phyloP scores from a whole-genome alignment of 805 yeast genomes.

The Nakazawaea siamensis region DNA sequence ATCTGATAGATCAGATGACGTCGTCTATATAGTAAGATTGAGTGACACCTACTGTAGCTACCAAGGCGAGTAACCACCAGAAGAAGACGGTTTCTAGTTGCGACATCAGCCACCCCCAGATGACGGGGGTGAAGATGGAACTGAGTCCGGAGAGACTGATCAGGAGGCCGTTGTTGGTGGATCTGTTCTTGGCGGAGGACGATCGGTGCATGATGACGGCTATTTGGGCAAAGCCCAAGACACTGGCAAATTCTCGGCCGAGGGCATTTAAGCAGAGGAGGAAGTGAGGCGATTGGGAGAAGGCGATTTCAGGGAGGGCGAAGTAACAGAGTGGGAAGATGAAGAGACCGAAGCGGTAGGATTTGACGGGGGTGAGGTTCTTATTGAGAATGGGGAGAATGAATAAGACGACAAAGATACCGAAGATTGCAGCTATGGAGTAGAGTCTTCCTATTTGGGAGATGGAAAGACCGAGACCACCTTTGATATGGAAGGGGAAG shows the following conservation, averaged over 20 bases:
- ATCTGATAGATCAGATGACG: constrained; percentile 9
- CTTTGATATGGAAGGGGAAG: background rate
- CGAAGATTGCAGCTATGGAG: background rate
- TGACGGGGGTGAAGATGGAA: background rate
- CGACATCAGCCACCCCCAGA: background rate
- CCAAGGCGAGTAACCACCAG: background rate
- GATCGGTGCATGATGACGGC: background rate
- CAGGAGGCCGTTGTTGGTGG: background rate
- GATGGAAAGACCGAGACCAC: background rate
- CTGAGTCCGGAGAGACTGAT: background rate
- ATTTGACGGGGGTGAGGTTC: background rate
- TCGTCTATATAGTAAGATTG: too few relatives aligned
- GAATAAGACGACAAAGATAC: background rate
- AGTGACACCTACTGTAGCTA: too few relatives aligned
- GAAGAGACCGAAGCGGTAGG: background rate
- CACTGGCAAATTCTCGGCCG: background rate
- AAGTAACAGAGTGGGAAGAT: background rate
- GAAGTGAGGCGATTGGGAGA: background rate
- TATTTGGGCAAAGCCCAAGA: background rate
- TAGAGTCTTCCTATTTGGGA: background rate
- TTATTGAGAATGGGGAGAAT: background rate
- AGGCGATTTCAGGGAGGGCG: background rate
- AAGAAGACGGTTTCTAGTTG: background rate
- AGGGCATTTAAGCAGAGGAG: background rate
- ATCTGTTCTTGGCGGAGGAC: background rate